Evolutionary conservation across 345 rosid species (phyloP).

Genomic region (Brassica carinata): DNA sequence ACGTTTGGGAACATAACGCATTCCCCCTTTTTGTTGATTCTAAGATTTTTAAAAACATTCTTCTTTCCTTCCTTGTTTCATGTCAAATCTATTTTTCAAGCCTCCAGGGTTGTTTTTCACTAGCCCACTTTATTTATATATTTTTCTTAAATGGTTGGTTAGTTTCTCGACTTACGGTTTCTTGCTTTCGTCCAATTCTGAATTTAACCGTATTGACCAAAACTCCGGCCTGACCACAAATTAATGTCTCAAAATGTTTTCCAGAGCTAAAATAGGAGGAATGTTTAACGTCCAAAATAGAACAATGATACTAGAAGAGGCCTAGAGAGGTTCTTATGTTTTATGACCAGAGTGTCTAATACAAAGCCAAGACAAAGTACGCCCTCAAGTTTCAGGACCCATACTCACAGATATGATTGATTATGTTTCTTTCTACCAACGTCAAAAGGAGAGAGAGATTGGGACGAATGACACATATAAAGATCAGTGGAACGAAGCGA

Average conservation of each 20-base stretch:
- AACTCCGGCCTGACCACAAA: background rate
- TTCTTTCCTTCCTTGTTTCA: background rate
- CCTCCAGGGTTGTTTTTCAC: too few relatives aligned
- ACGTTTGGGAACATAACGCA: background rate
- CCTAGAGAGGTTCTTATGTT: conserved; percentile 24
- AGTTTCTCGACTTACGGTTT: background rate
- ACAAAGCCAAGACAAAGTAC: conserved; percentile 30
- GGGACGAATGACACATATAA: conserved; percentile 16
- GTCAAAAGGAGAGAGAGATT: conserved; percentile 12
- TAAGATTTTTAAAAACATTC: background rate
- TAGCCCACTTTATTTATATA: too few relatives aligned
- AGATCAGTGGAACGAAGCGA: conserved; percentile 21
- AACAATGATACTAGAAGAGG: background rate
- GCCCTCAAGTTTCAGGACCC: conserved; percentile 36
- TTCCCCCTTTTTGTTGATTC: background rate
- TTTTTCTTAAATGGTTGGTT: background rate
- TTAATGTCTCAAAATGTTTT: background rate
- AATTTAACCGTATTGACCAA: background rate
- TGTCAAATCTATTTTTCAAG: background rate
- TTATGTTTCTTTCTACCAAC: conserved; percentile 31
- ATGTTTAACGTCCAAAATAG: background rate
- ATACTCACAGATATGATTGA: conserved; percentile 38
- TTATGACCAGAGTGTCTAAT: conserved; percentile 32
- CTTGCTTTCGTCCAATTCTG: background rate
- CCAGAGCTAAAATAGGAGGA: background rate